A percentile compares a stretch with the other conserved stretches of the same genome.
Evolutionary conservation across 2,329 filamentous ascomycete genomes (phyloP).

Genomic region (Dactylonectria macrodidyma): DNA sequence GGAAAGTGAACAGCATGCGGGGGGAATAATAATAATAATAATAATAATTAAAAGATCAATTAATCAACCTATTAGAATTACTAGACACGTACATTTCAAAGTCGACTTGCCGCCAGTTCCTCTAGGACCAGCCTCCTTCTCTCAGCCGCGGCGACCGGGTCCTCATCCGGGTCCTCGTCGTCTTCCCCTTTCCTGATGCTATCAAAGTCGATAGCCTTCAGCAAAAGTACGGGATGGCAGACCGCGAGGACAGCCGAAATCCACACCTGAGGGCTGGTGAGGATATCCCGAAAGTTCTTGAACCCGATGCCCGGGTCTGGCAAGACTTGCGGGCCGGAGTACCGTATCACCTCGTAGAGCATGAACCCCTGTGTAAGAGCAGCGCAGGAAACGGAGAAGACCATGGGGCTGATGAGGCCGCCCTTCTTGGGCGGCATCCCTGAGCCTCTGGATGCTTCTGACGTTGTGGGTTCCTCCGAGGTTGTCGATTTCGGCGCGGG

Average conservation of each 20-base stretch:
- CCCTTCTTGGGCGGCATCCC: slow-evolving; percentile 6
- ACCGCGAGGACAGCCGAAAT: slow-evolving; percentile 25
- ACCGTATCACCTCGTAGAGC: slow-evolving; percentile 26
- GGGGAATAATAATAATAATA: not conserved
- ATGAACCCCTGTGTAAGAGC: slow-evolving; percentile 33
- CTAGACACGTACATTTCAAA: not conserved
- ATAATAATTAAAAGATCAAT: not conserved
- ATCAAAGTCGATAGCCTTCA: slow-evolving; percentile 27
- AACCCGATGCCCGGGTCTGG: slow-evolving; percentile 35
- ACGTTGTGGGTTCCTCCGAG: too few relatives aligned
- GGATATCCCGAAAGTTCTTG: slow-evolving; percentile 36
- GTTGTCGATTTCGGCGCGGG: not conserved
- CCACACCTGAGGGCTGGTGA: slow-evolving; percentile 39
- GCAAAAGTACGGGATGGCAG: slow-evolving; percentile 31
- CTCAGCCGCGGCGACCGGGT: too few relatives aligned
- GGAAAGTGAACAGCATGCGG: not conserved
- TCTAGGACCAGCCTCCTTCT: not conserved
- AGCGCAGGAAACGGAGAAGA: slow-evolving; percentile 23
- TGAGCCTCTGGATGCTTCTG: too few relatives aligned
- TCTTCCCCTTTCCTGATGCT: not conserved
- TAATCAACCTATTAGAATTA: not conserved
- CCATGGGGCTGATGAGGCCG: slow-evolving; percentile 16
- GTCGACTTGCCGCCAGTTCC: not conserved
- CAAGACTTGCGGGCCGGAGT: slow-evolving; percentile 14
- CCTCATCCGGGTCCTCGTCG: too few relatives aligned